Evolutionary conservation across 768 basidiomycete genomes (phyloP).

Genomic region (Serendipita sp.): DNA sequence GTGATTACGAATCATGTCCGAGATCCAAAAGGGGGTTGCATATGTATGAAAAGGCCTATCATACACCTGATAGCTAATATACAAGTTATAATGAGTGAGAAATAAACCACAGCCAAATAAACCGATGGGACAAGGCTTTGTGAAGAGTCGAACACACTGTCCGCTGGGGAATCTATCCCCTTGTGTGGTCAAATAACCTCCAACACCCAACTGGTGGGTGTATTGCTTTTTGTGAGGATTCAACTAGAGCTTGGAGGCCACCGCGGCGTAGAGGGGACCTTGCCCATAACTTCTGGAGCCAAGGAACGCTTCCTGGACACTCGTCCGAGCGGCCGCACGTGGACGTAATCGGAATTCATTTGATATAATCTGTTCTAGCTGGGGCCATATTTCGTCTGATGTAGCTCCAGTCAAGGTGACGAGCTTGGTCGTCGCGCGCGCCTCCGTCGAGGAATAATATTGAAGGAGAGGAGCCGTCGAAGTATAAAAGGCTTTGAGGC

Average conservation of each 20-base stretch:
- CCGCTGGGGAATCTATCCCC: too few relatives aligned
- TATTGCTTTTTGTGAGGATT: background rate
- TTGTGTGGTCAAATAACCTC: too few relatives aligned
- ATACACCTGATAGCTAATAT: background rate
- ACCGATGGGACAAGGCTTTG: too few relatives aligned
- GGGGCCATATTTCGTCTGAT: constrained; percentile 83
- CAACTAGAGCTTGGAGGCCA: background rate
- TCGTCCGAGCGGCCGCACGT: background rate
- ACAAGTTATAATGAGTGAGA: too few relatives aligned
- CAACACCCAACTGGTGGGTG: background rate
- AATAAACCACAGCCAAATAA: too few relatives aligned
- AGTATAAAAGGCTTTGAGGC: constrained; percentile 59
- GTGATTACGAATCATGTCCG: background rate
- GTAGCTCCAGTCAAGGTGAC: constrained; percentile 53
- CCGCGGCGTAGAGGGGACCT: background rate
- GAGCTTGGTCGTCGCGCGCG: constrained; percentile 25
- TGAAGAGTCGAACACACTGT: too few relatives aligned
- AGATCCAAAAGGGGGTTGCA: background rate
- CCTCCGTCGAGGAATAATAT: constrained; percentile 39
- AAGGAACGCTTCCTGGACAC: background rate
- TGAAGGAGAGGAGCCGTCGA: constrained; percentile 68
- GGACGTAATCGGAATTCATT: background rate
- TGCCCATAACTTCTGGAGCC: background rate
- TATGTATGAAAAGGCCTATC: background rate
- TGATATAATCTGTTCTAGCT: constrained; percentile 44